These are phyloP conservation scores for Dictyostelium intermedium DNA, from an alignment of 78 protist genomes.

Conservation along the genomic window DNA sequence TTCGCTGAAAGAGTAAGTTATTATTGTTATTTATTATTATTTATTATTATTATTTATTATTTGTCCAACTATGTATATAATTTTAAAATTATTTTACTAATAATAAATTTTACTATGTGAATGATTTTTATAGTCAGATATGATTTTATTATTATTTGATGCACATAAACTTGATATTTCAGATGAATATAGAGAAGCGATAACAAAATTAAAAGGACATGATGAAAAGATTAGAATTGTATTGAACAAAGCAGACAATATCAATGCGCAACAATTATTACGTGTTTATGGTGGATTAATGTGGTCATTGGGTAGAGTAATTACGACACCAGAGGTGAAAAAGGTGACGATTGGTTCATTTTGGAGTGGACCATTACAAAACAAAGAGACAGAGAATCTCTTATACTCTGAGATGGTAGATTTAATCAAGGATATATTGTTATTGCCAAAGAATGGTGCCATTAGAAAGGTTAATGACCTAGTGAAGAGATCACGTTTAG, in stretches of 20 bases:
- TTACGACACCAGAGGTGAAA: slow-evolving; percentile 88
- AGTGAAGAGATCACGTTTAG: slow-evolving; percentile 89
- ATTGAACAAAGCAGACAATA: slow-evolving; percentile 92
- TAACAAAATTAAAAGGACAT: slow-evolving; percentile 83
- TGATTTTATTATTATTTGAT: slow-evolving; percentile 94
- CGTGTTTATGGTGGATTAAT: slow-evolving; percentile 96
- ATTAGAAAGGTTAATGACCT: slow-evolving; percentile 88
- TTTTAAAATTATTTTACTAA: not conserved
- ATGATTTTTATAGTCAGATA: slow-evolving; percentile 87
- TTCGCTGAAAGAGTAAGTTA: slow-evolving; percentile 87
- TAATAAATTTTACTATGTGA: too few relatives aligned
- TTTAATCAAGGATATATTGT: slow-evolving; percentile 73
- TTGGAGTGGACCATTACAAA: slow-evolving; percentile 85
- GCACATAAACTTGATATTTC: slow-evolving; percentile 95
- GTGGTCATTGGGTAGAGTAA: slow-evolving; percentile 90
- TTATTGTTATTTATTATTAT: too few relatives aligned
- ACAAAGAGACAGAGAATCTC: slow-evolving; percentile 60
- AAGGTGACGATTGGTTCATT: slow-evolving; percentile 95
- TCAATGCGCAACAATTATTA: slow-evolving; percentile 89
- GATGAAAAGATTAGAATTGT: slow-evolving; percentile 94
- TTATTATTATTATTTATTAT: not conserved
- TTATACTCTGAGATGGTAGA: slow-evolving; percentile 76
- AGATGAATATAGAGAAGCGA: slow-evolving; percentile 86
- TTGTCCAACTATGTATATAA: too few relatives aligned
- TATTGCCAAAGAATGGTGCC: slow-evolving; percentile 78